phyloP scores from a whole-genome alignment of 1,139 yeast genomes.

The Yamadazyma aaseri region DNA sequence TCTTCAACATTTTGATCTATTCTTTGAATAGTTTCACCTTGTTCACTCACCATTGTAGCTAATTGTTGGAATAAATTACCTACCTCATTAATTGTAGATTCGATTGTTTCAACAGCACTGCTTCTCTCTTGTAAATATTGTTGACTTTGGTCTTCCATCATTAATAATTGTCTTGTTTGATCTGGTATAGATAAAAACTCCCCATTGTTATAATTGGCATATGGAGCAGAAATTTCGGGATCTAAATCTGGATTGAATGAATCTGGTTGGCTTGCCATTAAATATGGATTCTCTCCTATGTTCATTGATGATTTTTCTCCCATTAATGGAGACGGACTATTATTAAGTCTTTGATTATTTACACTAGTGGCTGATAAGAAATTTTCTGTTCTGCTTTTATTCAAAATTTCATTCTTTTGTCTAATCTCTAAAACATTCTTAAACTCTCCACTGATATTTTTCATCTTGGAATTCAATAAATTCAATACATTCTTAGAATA shows the following conservation, averaged over 20 bases:
- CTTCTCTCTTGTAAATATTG: slow-evolving; percentile 80
- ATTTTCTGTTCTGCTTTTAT: slow-evolving; percentile 81
- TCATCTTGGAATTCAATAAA: slow-evolving; percentile 81
- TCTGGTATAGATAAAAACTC: slow-evolving; percentile 62
- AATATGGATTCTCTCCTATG: slow-evolving; percentile 40
- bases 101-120: slow-evolving; percentile 92
- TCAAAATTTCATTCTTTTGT: slow-evolving; percentile 79
- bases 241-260: slow-evolving; percentile 29
- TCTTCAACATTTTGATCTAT: slow-evolving; percentile 96
- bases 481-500: slow-evolving; percentile 87
- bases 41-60: slow-evolving; percentile 97
- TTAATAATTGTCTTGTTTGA: slow-evolving; percentile 70
- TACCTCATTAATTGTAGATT: slow-evolving; percentile 91
- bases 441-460: slow-evolving; percentile 90
- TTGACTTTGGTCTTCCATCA: slow-evolving; percentile 73
- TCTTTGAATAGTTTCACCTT: slow-evolving; percentile 92
- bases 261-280: slow-evolving; percentile 7
- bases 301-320: slow-evolving; percentile 12
- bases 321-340: slow-evolving; percentile 26
- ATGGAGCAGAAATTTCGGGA: slow-evolving; percentile 30
- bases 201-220: slow-evolving; percentile 26
- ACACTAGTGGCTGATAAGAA: slow-evolving; percentile 53
- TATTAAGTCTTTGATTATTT: slow-evolving; percentile 23
- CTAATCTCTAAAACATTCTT: slow-evolving; percentile 83
- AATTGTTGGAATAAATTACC: slow-evolving; percentile 93